Base-by-base conservation (phyloP, 805 yeast species). In the Candida glaebosa region DNA sequence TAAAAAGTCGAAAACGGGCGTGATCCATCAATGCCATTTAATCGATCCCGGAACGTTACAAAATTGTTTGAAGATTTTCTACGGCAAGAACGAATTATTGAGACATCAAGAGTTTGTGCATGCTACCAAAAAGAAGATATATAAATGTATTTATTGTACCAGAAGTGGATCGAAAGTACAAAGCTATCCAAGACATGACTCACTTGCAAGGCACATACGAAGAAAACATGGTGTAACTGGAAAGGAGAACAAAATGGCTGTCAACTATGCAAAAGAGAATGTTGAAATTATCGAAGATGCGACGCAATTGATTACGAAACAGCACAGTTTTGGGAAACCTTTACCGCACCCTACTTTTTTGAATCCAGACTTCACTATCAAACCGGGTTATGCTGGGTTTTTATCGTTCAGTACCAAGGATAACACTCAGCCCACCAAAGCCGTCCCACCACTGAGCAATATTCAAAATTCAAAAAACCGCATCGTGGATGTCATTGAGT, bases 91-190 rank as follows among this genome's bases (percentile, higher is more conserved):
- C 45, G 74, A 69, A 47, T 54, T 69, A 35, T 54, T 66, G 30
- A 51, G 74, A 42, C 75, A 69, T 51, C 73, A 69, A 46, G 75
- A 69, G 46, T 69, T 68, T 53, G 74, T 69, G 17, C 75, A 69
- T 52, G 75, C 74, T 9, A 66, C 73, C 17, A 60, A 62, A 39
- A 69, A 68, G 50, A 65, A 61, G 41, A 61, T 69, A 10, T 69
- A 63, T 53, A 61, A 64, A 42, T 69, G 75, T 50, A 54, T 63
- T 9, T 69, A 67, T 41, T 69, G 75, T 49, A 52, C 65, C 18
- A 48, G 57, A 33, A 55, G 48, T 40, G 67, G 68, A 3, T 48
- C 58, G 7, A 63, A 58, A 42, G 60, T 65, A 0, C 73, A 68
- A 46, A 60, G 69, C 43, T 69, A 69, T 43, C 74, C 74, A 1